A percentile compares a stretch with the other conserved stretches of the same genome.
These are phyloP conservation scores for Sporothrix pallida DNA, from an alignment of 2,329 filamentous ascomycete species.

Conservation along the genomic window DNA sequence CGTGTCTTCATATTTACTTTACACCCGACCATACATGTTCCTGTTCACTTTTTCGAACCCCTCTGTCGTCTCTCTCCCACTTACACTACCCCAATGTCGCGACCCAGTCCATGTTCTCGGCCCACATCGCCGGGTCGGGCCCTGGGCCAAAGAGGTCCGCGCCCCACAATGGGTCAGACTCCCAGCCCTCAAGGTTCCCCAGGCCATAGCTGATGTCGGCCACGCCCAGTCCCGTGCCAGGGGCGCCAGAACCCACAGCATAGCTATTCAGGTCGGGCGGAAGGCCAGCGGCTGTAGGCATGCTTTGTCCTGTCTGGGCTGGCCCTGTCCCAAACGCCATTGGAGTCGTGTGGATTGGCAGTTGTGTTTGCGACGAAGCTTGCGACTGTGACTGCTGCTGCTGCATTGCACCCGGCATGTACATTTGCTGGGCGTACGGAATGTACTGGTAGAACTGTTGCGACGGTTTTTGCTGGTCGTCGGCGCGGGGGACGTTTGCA, in stretches of 20 bases:
- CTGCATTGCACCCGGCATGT: background rate
- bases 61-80: no score
- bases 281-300: background rate
- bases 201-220: constrained; percentile 25
- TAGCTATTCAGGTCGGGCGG: constrained; percentile 28
- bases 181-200: constrained; percentile 32
- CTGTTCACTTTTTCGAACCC: background rate
- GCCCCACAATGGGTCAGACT: constrained; percentile 36
- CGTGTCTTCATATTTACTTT: background rate
- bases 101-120: constrained; percentile 35
- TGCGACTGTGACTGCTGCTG: constrained; percentile 1
- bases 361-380: background rate
- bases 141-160: constrained; percentile 38
- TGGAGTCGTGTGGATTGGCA: constrained; percentile 7
- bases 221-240: background rate
- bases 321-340: background rate
- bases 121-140: constrained; percentile 39
- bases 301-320: background rate
- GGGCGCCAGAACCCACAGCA: background rate
- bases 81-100: constrained; percentile 14
- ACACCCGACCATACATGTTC: background rate
- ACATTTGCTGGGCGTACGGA: constrained; percentile 16
- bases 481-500: background rate
- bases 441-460: background rate
- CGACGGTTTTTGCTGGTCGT: background rate